Percentiles rank a stretch among this genome's conserved stretches.
Evolutionary conservation across 352 stramenopile species (phyloP).

Genomic region (Globisporangium paroecandrum): DNA sequence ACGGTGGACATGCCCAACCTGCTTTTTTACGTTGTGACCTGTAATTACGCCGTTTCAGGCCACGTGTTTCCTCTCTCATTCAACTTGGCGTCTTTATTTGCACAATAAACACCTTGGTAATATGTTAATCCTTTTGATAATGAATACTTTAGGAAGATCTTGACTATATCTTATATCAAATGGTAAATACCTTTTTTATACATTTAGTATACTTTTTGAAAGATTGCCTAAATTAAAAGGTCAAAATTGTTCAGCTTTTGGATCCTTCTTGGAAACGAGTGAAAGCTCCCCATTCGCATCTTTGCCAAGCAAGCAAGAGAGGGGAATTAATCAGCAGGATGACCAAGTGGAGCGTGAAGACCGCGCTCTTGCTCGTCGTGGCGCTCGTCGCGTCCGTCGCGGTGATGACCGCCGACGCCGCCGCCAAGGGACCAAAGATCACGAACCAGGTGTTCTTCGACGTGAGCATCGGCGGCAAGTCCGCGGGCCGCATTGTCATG

Average conservation of each 20-base stretch:
- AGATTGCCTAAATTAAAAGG: neutral
- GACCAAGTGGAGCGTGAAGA: conserved; percentile 49
- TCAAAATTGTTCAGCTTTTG: neutral
- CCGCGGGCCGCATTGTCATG: conserved; percentile 82
- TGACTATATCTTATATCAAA: too few relatives aligned
- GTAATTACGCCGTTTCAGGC: neutral
- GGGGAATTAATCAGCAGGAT: conserved; percentile 23
- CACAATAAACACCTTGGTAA: neutral
- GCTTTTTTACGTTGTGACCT: neutral
- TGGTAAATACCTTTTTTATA: neutral
- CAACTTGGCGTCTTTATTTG: neutral
- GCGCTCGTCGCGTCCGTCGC: conserved; percentile 25
- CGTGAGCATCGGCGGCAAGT: conserved; percentile 90
- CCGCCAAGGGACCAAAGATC: conserved; percentile 62
- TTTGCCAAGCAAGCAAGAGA: conserved; percentile 6
- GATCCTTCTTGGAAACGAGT: neutral
- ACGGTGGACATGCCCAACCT: neutral
- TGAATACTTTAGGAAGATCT: too few relatives aligned
- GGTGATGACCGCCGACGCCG: conserved; percentile 26
- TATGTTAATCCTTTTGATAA: neutral
- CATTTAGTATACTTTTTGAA: neutral
- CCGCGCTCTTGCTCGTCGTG: conserved; percentile 39
- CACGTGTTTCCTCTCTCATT: neutral
- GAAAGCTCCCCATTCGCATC: neutral
- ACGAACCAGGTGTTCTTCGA: conserved; percentile 96